These are phyloP conservation scores for Boletus putidus DNA, from an alignment of 1,284 basidiomycete species.

Conservation along the genomic window DNA sequence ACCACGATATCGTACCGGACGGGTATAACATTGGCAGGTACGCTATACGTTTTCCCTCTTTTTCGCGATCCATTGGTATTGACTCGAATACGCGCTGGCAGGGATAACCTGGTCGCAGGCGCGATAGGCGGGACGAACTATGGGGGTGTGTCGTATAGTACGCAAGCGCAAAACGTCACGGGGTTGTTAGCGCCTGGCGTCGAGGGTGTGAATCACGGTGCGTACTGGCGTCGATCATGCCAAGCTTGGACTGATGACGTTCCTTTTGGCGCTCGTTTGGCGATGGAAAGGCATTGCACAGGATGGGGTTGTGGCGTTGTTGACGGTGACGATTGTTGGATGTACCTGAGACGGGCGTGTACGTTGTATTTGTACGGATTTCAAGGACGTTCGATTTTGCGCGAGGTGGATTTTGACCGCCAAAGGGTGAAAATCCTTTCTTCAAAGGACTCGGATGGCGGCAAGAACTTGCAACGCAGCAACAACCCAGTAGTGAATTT, in stretches of 20 bases:
- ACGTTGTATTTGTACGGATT: neutral
- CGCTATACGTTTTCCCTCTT: neutral
- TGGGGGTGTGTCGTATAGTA: constrained; percentile 50
- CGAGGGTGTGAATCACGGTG: constrained; percentile 30
- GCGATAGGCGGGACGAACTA: constrained; percentile 48
- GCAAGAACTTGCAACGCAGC: too few relatives aligned
- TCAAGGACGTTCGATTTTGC: too few relatives aligned
- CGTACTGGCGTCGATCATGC: neutral
- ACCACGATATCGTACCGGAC: constrained; percentile 53
- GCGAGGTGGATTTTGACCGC: too few relatives aligned
- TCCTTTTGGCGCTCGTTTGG: neutral
- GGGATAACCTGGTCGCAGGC: constrained; percentile 46
- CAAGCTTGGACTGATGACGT: neutral
- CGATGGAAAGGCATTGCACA: constrained; percentile 41
- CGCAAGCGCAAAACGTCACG: constrained; percentile 43
- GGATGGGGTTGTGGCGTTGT: constrained; percentile 48
- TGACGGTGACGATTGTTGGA: constrained; percentile 47
- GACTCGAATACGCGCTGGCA: constrained; percentile 15
- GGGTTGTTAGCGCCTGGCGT: constrained; percentile 27
- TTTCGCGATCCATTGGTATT: neutral
- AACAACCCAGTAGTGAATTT: neutral
- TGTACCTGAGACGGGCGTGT: neutral
- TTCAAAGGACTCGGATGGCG: neutral
- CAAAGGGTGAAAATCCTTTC: too few relatives aligned
- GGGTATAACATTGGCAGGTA: constrained; percentile 57